phyloP scores from a whole-genome alignment of 495 filamentous ascomycete genomes.

The Neurospora tetrasperma region DNA sequence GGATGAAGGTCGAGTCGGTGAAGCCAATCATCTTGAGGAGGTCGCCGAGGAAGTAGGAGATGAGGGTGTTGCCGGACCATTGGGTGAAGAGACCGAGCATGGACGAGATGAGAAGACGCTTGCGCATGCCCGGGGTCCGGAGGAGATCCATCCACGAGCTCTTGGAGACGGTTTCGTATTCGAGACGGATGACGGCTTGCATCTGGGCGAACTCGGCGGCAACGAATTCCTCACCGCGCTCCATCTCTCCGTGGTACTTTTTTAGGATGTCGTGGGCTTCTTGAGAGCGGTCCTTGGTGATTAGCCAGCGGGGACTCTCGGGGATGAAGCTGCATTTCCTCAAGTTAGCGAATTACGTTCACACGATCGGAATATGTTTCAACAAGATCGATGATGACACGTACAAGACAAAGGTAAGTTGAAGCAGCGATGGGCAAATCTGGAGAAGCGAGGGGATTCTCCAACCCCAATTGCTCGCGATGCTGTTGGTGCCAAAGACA shows the following conservation, averaged over 20 bases:
- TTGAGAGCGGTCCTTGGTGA: conserved; percentile 47
- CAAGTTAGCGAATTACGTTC: not conserved
- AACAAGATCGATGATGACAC: no score
- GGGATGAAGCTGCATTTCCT: conserved; percentile 36
- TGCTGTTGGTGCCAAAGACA: conserved; percentile 47
- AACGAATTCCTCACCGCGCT: conserved; percentile 44
- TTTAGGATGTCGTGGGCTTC: conserved; percentile 47
- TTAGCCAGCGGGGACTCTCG: conserved; percentile 50
- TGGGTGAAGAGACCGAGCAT: conserved; percentile 54
- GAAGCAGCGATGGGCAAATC: conserved; percentile 45
- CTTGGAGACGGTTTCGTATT: conserved; percentile 40
- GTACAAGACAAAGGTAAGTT: conserved; percentile 41
- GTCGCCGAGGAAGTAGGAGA: conserved; percentile 49
- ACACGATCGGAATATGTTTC: no score
- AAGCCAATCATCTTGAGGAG: conserved; percentile 39
- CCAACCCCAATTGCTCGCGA: conserved; percentile 52
- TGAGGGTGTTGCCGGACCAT: conserved; percentile 55
- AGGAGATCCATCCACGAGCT: conserved; percentile 47
- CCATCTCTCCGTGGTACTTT: conserved; percentile 54
- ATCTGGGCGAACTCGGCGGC: conserved; percentile 54
- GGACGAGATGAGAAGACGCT: conserved; percentile 46
- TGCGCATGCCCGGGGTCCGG: conserved; percentile 42
- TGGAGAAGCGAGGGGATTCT: conserved; percentile 54
- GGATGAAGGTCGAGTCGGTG: conserved; percentile 40
- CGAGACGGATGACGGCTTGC: conserved; percentile 45